Conservation (phyloP, 2,329 filamentous ascomycete genomes). For the Cladorrhinum sp. region DNA sequence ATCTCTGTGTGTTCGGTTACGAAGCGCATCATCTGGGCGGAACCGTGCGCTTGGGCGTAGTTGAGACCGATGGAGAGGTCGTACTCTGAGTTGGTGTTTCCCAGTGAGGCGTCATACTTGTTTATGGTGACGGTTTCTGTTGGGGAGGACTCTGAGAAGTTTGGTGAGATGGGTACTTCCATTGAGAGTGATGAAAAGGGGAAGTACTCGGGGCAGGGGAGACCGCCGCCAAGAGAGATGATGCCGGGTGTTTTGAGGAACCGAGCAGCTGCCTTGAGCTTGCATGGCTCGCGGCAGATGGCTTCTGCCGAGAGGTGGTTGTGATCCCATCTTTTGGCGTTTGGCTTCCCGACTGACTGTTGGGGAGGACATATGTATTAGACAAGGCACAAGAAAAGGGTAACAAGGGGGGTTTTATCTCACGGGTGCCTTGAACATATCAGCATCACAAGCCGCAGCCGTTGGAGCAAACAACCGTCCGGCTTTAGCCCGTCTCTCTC, state of each 20-base stretch:
- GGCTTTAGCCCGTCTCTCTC: constrained; percentile 65
- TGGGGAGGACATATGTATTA: not conserved
- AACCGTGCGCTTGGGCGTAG: constrained; percentile 84
- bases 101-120: constrained; percentile 71
- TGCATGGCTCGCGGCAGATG: constrained; percentile 58
- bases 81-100: constrained; percentile 39
- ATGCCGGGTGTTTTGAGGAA: constrained; percentile 77
- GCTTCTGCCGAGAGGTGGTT: constrained; percentile 60
- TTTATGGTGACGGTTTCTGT: constrained; percentile 62
- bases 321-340: constrained; percentile 77
- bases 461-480: constrained; percentile 44
- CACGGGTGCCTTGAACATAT: constrained; percentile 74
- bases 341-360: constrained; percentile 57
- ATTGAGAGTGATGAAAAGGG: constrained; percentile 78
- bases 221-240: constrained; percentile 87
- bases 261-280: constrained; percentile 79
- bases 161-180: constrained; percentile 66
- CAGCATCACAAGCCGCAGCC: constrained; percentile 5
- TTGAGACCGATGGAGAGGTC: constrained; percentile 90
- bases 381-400: too few species aligned
- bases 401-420: constrained; percentile 25
- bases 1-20: constrained; percentile 95
- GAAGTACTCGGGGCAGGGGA: constrained; percentile 88
- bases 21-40: constrained; percentile 83
- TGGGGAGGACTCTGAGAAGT: constrained; percentile 69